phyloP scores from a whole-genome alignment of 352 stramenopile genomes.

The Phytophthora hibernalis region DNA sequence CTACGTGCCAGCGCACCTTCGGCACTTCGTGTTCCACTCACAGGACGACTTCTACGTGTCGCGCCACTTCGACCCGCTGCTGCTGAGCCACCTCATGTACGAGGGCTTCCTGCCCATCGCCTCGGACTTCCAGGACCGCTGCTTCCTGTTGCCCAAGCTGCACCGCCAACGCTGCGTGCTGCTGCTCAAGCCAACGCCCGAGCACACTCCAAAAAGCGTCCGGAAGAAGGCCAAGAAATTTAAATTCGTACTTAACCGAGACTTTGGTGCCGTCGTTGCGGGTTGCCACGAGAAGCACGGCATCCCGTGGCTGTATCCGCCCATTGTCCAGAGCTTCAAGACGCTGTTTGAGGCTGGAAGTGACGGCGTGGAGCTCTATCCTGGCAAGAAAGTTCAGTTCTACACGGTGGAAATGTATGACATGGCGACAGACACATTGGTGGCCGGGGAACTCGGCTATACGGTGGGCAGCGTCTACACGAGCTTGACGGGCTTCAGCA shows the following conservation, averaged over 20 bases:
- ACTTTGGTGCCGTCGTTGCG: constrained; percentile 89
- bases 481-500: constrained; percentile 84
- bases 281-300: constrained; percentile 94
- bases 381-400: constrained; percentile 72
- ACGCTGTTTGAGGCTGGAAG: constrained; percentile 63
- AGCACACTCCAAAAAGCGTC: constrained; percentile 91
- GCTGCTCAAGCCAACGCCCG: constrained; percentile 48
- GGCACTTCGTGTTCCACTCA: constrained; percentile 89
- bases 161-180: constrained; percentile 91
- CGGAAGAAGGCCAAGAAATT: constrained; percentile 92
- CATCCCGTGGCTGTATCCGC: constrained; percentile 93
- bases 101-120: constrained; percentile 96
- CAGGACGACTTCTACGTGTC: constrained; percentile 95
- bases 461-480: constrained; percentile 94
- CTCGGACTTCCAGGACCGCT: constrained; percentile 71
- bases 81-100: constrained; percentile 93
- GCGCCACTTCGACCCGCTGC: constrained; percentile 85
- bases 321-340: constrained; percentile 87
- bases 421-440: constrained; percentile 73
- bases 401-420: constrained; percentile 94
- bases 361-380: constrained; percentile 70
- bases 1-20: constrained; percentile 90
- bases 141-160: constrained; percentile 90
- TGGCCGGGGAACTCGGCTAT: constrained; percentile 93
- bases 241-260: constrained; percentile 87